Percentiles rank a stretch among this genome's conserved stretches.
Conservation (phyloP, 2,329 filamentous ascomycete genomes). For the Epichloe brachyelytri region DNA sequence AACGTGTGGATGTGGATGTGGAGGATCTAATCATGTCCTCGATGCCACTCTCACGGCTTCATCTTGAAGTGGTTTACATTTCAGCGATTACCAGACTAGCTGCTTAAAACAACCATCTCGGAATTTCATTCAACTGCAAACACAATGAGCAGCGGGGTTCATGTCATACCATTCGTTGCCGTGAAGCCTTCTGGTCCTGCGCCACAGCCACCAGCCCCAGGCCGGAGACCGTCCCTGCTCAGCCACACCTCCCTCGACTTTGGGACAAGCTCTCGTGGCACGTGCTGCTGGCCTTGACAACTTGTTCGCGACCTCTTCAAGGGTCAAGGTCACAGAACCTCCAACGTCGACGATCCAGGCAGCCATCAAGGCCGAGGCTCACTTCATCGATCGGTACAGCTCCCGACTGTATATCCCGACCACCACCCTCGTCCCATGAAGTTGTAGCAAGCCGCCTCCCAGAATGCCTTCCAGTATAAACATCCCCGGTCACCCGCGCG, state of each 20-base stretch:
- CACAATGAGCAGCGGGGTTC: too few species aligned
- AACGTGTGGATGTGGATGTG: too few species aligned
- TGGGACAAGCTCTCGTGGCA: neutral
- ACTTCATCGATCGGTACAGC: neutral
- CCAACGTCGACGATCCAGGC: neutral
- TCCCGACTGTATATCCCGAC: neutral
- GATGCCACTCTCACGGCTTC: too few species aligned
- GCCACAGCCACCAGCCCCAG: constrained; percentile 2
- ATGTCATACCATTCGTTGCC: too few species aligned
- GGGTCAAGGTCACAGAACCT: neutral
- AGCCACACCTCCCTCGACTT: neutral
- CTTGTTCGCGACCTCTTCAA: neutral
- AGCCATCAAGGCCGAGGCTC: neutral
- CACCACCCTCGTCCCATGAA: neutral
- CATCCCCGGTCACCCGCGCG: constrained; percentile 78
- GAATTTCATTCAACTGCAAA: too few species aligned
- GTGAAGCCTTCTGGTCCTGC: too few species aligned
- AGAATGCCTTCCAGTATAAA: constrained; percentile 74
- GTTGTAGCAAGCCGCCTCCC: constrained; percentile 1
- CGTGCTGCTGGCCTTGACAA: neutral
- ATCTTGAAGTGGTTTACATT: too few species aligned
- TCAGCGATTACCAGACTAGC: too few species aligned
- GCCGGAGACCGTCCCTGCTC: neutral
- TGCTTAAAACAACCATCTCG: too few species aligned
- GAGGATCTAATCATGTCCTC: too few species aligned